Evolutionary conservation across 805 yeast species (phyloP), one percentile per base, ranked within the genome.

Genomic region (Metschnikowia picachoensis): DNA sequence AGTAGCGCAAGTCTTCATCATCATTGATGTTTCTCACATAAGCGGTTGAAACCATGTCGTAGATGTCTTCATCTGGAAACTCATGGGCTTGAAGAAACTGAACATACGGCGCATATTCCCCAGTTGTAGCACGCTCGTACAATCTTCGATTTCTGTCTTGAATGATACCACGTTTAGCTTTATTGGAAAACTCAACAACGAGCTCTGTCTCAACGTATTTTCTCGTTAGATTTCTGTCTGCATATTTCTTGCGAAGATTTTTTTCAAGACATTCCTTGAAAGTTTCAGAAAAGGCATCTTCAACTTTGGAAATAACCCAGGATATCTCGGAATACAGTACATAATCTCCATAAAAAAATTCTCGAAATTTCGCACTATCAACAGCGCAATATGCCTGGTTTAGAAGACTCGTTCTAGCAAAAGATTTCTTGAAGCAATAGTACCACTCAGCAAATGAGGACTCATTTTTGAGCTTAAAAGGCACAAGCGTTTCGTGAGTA

Each of bases 21-120:
- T 30, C 39, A 20, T 42, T 14, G 14, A 31, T 35, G 15, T 42
- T 42, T 36, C 45, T 42, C 17, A 42, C 40, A 11, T 36, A 35
- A 3, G 40, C 45, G 33, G 40, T 36, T 12, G 45, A 30, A 25
- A 31, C 30, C 35, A 42, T 15, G 15, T 42, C 45, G 16, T 30
- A 42, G 12, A 42, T 42, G 8, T 42, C 45, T 3, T 35, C 40
- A 10, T 42, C 36, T 2, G 40, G 35, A 17, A 42, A 42, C 9
- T 42, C 45, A 25, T 42, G 45, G 27, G 45, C 45, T 42, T 36
- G 33, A 25, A 42, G 45, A 30, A 42, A 42, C 13, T 12, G 17
- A 10, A 42, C 16, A 17, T 36, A 42, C n/a, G 35, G 31, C 9
- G n/a, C 31, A 30, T 28, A 36, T 9, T 36, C 39, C 15, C 45